Evolutionary conservation across 352 stramenopile genomes (phyloP).

Genomic region (Pythium rishiriense): DNA sequence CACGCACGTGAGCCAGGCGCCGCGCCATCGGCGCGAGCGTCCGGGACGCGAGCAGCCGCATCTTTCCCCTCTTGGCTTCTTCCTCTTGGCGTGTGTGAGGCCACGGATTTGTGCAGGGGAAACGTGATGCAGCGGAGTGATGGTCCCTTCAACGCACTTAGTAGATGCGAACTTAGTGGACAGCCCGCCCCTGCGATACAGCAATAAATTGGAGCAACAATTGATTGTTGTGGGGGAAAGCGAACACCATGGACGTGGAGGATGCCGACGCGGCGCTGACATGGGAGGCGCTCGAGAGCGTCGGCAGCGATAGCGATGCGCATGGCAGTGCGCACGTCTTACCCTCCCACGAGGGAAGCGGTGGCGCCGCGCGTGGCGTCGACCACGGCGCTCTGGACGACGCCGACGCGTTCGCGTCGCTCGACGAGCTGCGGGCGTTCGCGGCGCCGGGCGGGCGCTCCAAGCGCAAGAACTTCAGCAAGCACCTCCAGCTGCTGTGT

Average conservation of each 20-base stretch:
- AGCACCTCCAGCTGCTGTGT: constrained; percentile 60
- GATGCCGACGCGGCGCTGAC: constrained; percentile 46
- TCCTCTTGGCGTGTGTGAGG: not conserved
- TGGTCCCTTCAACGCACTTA: not conserved
- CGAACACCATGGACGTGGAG: constrained; percentile 33
- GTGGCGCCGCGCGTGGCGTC: not conserved
- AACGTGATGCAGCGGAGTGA: not conserved
- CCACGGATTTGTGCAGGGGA: not conserved
- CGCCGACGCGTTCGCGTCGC: constrained; percentile 40
- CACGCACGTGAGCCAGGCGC: not conserved
- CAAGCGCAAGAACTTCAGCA: constrained; percentile 77
- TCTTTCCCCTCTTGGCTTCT: not conserved
- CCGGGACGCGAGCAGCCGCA: not conserved
- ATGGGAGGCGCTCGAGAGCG: constrained; percentile 45
- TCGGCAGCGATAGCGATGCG: not conserved
- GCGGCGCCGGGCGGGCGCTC: constrained; percentile 11
- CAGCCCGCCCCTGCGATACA: too few species aligned
- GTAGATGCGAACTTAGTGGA: not conserved
- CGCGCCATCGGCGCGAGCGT: not conserved
- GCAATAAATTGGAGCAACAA: too few species aligned
- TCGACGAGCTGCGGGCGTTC: constrained; percentile 39
- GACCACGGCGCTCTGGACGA: constrained; percentile 1
- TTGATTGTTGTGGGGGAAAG: too few species aligned
- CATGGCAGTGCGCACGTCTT: not conserved
- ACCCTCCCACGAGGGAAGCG: not conserved